phyloP scores from a whole-genome alignment of 225 moss, liverwort and hornwort species.

The Sphagnum tenellum region DNA sequence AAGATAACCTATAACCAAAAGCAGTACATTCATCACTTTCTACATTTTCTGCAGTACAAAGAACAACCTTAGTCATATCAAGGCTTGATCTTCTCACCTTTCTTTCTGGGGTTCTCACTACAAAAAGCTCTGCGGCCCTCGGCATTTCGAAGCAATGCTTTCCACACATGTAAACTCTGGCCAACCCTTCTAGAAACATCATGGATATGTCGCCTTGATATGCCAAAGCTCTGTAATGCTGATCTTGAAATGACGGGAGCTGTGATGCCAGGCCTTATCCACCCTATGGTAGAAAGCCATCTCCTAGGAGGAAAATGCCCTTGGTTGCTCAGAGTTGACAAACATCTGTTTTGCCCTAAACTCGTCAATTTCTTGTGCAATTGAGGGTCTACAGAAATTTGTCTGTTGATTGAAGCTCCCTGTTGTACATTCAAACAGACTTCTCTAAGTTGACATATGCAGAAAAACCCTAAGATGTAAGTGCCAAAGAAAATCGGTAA shows the following conservation, averaged over 20 bases:
- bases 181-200: slow-evolving; percentile 45
- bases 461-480: no score
- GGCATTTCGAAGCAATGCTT: slow-evolving; percentile 40
- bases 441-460: no score
- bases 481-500: no score
- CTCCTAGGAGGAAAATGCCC: slow-evolving; percentile 37
- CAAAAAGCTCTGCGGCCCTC: slow-evolving; percentile 51
- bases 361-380: slow-evolving; percentile 21
- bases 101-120: slow-evolving; percentile 69
- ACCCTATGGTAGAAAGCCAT: slow-evolving; percentile 45
- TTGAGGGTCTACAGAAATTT: slow-evolving; percentile 17
- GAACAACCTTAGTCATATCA: no score
- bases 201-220: slow-evolving; percentile 43
- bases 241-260: slow-evolving; percentile 22
- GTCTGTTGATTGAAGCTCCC: slow-evolving; percentile 40
- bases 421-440: slow-evolving; percentile 9
- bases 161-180: slow-evolving; percentile 6
- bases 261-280: slow-evolving; percentile 32
- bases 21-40: no score
- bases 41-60: no score
- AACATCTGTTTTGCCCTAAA: slow-evolving; percentile 27
- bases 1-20: no score
- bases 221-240: slow-evolving; percentile 38
- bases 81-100: slow-evolving; percentile 30
- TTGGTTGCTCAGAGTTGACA: slow-evolving; percentile 19